These are phyloP conservation scores for Alternaria burnsii DNA, from an alignment of 2,329 filamentous ascomycete genomes.

Conservation along the genomic window DNA sequence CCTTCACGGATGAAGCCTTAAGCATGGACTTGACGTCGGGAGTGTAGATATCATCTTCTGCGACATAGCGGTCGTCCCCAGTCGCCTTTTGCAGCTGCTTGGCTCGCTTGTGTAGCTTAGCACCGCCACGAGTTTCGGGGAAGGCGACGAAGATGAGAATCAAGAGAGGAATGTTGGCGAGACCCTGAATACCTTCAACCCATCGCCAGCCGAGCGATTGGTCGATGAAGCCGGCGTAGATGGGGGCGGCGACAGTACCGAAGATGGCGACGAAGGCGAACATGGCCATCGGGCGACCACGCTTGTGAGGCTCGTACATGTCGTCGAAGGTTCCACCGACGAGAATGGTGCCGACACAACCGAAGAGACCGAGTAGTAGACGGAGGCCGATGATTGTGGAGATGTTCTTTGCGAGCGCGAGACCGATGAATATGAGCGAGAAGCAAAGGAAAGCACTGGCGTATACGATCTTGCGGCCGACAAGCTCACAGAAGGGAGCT, in stretches of 20 bases:
- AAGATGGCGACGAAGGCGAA: conserved; percentile 41
- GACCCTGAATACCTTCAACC: conserved; percentile 63
- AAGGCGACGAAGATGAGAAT: conserved; percentile 57
- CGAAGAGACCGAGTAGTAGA: conserved; percentile 38
- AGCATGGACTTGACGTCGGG: conserved; percentile 58
- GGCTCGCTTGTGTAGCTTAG: conserved; percentile 60
- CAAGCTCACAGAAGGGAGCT: conserved; percentile 38
- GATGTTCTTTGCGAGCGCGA: conserved; percentile 35
- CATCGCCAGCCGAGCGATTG: conserved; percentile 63
- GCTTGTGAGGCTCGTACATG: conserved; percentile 40
- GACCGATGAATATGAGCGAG: conserved; percentile 38
- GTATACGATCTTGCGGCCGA: conserved; percentile 39
- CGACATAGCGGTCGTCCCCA: conserved; percentile 60
- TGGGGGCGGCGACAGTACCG: conserved; percentile 62
- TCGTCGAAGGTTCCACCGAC: conserved; percentile 41
- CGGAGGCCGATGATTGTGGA: conserved; percentile 38
- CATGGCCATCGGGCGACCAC: conserved; percentile 41
- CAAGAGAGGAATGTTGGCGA: conserved; percentile 60
- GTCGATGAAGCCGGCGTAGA: conserved; percentile 64
- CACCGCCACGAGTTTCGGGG: conserved; percentile 55
- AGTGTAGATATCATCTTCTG: conserved; percentile 61
- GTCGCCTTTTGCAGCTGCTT: conserved; percentile 58
- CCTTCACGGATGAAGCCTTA: conserved; percentile 61
- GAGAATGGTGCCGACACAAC: conserved; percentile 40
- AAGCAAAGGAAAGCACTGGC: conserved; percentile 36